Base-by-base conservation (phyloP, 2,329 filamentous ascomycete genomes). In the Cladosporium velox region DNA sequence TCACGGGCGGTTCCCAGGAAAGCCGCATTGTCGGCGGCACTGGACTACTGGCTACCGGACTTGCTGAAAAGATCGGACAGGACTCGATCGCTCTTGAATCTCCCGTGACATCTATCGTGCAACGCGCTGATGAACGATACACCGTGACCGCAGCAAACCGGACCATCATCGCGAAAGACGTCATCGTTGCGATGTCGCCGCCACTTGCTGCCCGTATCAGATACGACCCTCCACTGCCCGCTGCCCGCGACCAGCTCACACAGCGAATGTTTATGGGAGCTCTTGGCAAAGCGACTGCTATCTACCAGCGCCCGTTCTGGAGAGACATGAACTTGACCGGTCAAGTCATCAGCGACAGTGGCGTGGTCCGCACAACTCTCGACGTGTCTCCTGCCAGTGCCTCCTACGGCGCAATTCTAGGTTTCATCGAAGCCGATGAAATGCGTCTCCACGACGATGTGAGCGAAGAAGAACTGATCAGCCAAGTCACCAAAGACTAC, bases 361-460 rank as follows among this genome's bases (percentile, higher is more conserved):
- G 72, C 0, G 63, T 64, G 0, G 67, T 73, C 11, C 68, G 68
- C 18, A 65, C 68, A 4, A 73, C 70, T 0, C 72, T 69, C 47
- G 73, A 74, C 47, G 71, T 67, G 44, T 69, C 70, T 0, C 70
- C 70, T 3, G 65, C 58, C 1, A 67, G 71, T 57, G 72, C n/a
- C 1, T 65, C 68, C 2, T 73, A 70, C n/a, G 72, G 73, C 0
- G 70, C 72, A 2, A 66, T 75, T 1, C 68, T 75, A 54, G 73
- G 72, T 0, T 75, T 75, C 63, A 71, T 75, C 8, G 72, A 73
- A 47, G 72, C 71, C 2, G 72, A 74, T 49, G 67, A 69, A 58
- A 70, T 41, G 55, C 55, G 67, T 58, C 2, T 44, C 74, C 1
- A 49, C 18, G 73, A 75, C 57, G 30, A 32, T 11, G 57, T 65